Evolutionary conservation across 805 yeast species (phyloP).

Genomic region (Clavispora fructus): DNA sequence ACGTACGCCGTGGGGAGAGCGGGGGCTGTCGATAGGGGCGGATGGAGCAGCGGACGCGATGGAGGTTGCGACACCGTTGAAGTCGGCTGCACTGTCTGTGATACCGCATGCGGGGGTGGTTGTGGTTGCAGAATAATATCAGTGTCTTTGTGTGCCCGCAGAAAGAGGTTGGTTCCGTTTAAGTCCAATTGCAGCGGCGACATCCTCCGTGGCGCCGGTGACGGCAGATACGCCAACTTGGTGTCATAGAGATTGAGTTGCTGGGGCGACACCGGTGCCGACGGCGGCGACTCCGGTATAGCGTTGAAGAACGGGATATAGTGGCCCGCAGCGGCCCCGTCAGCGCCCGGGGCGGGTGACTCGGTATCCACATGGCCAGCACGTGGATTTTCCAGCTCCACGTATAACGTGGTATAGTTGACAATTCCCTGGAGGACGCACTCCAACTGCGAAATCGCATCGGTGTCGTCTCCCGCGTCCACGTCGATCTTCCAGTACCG

Average conservation of each 20-base stretch:
- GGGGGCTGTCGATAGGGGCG: too few relatives aligned
- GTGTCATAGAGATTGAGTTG: constrained; percentile 1
- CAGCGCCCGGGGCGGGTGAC: not conserved
- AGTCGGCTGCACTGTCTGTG: too few relatives aligned
- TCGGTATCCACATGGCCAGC: constrained; percentile 6
- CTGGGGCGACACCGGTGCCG: constrained; percentile 37
- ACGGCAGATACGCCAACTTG: not conserved
- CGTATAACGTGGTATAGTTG: constrained; percentile 28
- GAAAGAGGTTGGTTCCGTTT: not conserved
- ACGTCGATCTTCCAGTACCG: constrained; percentile 62
- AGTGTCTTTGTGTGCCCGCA: too few relatives aligned
- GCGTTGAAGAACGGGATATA: constrained; percentile 17
- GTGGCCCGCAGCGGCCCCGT: not conserved
- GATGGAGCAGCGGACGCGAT: too few relatives aligned
- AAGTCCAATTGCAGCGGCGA: not conserved
- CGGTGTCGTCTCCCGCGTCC: constrained; percentile 21
- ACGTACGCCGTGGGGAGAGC: too few relatives aligned
- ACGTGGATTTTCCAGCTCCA: not conserved
- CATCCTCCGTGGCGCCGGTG: not conserved
- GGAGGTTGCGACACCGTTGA: too few relatives aligned
- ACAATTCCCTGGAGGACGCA: constrained; percentile 36
- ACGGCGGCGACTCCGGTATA: constrained; percentile 41
- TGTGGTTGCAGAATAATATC: too few relatives aligned
- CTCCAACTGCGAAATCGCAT: constrained; percentile 24
- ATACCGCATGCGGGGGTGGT: too few relatives aligned